Percentiles rank a stretch among this genome's conserved stretches.
Conservation (phyloP, 805 yeast species). For the Candida corydali region DNA sequence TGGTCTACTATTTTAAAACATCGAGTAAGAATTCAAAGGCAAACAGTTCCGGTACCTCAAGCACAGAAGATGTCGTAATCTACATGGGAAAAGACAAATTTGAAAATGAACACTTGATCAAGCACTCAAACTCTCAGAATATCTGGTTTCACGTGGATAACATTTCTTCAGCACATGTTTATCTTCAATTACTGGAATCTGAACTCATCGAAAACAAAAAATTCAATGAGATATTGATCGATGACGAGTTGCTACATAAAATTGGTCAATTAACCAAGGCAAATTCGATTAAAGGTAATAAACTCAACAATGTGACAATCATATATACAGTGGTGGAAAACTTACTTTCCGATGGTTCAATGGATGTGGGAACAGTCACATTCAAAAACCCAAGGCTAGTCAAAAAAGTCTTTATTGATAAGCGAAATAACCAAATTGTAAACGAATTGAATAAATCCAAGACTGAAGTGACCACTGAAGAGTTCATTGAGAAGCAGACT, state of each 20-base stretch:
- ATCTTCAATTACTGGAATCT: slow-evolving; percentile 49
- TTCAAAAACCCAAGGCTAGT: slow-evolving; percentile 58
- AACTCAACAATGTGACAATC: slow-evolving; percentile 59
- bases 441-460: slow-evolving; percentile 65
- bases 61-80: slow-evolving; percentile 26
- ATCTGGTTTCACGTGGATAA: slow-evolving; percentile 83
- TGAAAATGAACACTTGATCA: slow-evolving; percentile 54
- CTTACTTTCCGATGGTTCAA: slow-evolving; percentile 58
- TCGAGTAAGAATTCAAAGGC: too few species aligned
- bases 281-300: slow-evolving; percentile 73
- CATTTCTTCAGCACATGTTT: slow-evolving; percentile 73
- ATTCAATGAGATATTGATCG: slow-evolving; percentile 37
- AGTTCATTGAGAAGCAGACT: slow-evolving; percentile 31
- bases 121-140: slow-evolving; percentile 60
- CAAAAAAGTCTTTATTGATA: slow-evolving; percentile 48
- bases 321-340: slow-evolving; percentile 75
- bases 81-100: slow-evolving; percentile 74
- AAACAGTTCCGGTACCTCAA: too few species aligned
- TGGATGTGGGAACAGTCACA: slow-evolving; percentile 78
- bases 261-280: slow-evolving; percentile 70
- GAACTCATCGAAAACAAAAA: slow-evolving; percentile 33
- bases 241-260: slow-evolving; percentile 46
- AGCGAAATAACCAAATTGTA: slow-evolving; percentile 54
- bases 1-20: slow-evolving; percentile 32
- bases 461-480: slow-evolving; percentile 48